A percentile compares a stretch with the other conserved stretches of the same genome.
Evolutionary conservation across 495 filamentous ascomycete genomes (phyloP).

Genomic region (Choiromyces venosus): DNA sequence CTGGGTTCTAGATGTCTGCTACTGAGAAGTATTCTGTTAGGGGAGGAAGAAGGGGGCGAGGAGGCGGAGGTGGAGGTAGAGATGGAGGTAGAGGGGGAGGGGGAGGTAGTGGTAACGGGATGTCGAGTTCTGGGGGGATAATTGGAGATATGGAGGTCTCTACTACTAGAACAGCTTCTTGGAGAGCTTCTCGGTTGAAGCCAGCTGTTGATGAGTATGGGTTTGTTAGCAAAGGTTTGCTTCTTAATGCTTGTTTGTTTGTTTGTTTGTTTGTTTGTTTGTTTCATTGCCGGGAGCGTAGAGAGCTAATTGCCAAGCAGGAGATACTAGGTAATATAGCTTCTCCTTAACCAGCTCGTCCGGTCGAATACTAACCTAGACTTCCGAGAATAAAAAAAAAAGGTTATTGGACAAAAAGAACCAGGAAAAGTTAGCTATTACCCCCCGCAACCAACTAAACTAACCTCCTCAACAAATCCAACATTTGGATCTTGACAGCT

Average conservation of each 20-base stretch:
- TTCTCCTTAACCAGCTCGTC: background rate
- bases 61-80: slow-evolving; percentile 4
- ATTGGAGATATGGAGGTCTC: background rate
- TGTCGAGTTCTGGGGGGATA: background rate
- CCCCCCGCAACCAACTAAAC: background rate
- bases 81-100: slow-evolving; percentile 9
- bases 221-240: slow-evolving; percentile 41
- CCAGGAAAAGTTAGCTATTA: slow-evolving; percentile 33
- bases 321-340: slow-evolving; percentile 38
- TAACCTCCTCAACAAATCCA: background rate
- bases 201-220: slow-evolving; percentile 36
- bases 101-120: background rate
- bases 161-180: slow-evolving; percentile 19
- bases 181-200: slow-evolving; percentile 30
- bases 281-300: background rate
- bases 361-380: background rate
- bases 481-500: background rate
- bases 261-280: too few relatives aligned
- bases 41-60: background rate
- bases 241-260: background rate
- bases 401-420: slow-evolving; percentile 36
- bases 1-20: background rate
- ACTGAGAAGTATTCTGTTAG: background rate
- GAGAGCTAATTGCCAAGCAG: slow-evolving; percentile 25
- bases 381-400: too few relatives aligned